Evolutionary conservation across 306 rosid species (phyloP).

Genomic region (Glycyrrhiza uralensis): DNA sequence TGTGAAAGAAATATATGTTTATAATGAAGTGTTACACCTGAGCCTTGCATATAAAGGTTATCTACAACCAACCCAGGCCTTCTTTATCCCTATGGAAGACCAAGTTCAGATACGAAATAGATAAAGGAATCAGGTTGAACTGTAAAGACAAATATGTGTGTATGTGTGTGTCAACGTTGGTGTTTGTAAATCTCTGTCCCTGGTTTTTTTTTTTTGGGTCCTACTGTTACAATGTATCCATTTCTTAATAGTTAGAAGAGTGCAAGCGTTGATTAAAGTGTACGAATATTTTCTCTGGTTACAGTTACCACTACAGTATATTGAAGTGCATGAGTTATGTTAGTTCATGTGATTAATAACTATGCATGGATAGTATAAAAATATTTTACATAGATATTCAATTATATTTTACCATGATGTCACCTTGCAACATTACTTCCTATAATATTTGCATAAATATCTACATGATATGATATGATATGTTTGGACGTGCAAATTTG

Average conservation of each 20-base stretch:
- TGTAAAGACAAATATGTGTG: not conserved
- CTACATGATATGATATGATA: no score
- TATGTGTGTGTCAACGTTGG: not conserved
- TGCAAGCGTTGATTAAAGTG: slow-evolving; percentile 4
- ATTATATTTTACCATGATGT: no score
- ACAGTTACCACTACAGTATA: not conserved
- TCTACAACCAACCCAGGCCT: not conserved
- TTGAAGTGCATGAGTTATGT: not conserved
- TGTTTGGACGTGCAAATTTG: no score
- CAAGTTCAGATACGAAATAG: not conserved
- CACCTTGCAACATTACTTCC: no score
- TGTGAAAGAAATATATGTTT: not conserved
- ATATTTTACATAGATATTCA: no score
- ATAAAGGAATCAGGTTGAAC: not conserved
- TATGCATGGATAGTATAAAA: no score
- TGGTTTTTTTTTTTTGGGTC: not conserved
- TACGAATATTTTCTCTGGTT: not conserved
- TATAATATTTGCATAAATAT: no score
- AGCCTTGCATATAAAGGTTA: not conserved
- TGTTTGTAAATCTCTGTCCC: slow-evolving; percentile 25
- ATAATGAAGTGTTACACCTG: not conserved
- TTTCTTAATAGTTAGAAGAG: not conserved
- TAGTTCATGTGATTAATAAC: slow-evolving; percentile 6
- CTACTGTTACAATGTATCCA: slow-evolving; percentile 3
- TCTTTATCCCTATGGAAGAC: slow-evolving; percentile 14